Conservation (phyloP, 2,329 filamentous ascomycete species). For the Ophiostoma ulmi region DNA sequence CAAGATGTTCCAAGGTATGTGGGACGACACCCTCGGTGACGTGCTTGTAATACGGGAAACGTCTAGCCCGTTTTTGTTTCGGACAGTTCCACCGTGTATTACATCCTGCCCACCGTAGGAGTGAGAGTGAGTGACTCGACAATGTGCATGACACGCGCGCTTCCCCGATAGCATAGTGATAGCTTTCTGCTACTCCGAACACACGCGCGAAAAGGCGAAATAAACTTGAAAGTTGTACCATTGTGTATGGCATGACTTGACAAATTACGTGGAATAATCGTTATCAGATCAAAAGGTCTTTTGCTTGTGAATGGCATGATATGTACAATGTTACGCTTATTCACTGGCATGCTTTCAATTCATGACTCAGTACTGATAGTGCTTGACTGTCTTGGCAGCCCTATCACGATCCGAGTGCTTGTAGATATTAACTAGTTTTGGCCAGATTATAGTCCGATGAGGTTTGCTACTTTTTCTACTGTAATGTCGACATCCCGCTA, state of each 20-base stretch:
- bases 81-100: not conserved
- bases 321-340: not conserved
- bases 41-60: not conserved
- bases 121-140: not conserved
- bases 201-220: not conserved
- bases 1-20: slow-evolving; percentile 9
- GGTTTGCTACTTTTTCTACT: not conserved
- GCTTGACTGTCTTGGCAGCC: not conserved
- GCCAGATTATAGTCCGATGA: not conserved
- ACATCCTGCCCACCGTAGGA: slow-evolving; percentile 10
- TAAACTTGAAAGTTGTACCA: not conserved
- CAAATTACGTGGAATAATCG: not conserved
- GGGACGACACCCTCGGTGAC: not conserved
- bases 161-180: not conserved
- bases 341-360: not conserved
- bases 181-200: not conserved
- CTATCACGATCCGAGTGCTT: not conserved
- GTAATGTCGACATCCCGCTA: not conserved
- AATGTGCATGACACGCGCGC: not conserved
- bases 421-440: not conserved
- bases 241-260: not conserved
- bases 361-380: not conserved
- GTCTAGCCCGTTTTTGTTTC: slow-evolving; percentile 2
- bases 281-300: not conserved
- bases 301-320: not conserved